phyloP scores from a whole-genome alignment of 2,329 filamentous ascomycete genomes.

The Penicillium sp. region DNA sequence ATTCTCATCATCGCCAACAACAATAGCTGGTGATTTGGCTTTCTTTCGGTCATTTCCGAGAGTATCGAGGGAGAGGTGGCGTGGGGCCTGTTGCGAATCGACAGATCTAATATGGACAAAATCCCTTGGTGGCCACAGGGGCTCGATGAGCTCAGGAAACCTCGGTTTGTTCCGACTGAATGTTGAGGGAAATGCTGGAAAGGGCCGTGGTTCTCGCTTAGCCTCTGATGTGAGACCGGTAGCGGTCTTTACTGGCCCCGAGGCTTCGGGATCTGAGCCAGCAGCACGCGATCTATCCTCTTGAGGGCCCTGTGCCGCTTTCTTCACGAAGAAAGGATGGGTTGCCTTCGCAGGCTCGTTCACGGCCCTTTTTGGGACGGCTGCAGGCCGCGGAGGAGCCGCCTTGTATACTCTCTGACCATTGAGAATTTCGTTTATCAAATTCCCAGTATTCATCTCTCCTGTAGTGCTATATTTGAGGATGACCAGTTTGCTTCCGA shows the following conservation, averaged over 20 bases:
- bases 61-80: neutral
- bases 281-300: neutral
- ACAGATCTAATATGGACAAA: constrained; percentile 50
- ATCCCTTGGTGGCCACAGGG: constrained; percentile 38
- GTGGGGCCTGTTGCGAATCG: neutral
- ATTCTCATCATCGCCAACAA: constrained; percentile 33
- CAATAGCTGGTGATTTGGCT: constrained; percentile 31
- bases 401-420: constrained; percentile 29
- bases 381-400: constrained; percentile 20
- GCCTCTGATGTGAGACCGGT: neutral
- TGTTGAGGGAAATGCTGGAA: constrained; percentile 7
- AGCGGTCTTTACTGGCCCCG: neutral
- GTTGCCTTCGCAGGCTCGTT: constrained; percentile 44
- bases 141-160: constrained; percentile 30
- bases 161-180: constrained; percentile 24
- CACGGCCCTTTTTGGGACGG: constrained; percentile 3
- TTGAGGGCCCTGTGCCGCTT: constrained; percentile 34
- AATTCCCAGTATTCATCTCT: constrained; percentile 49
- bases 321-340: constrained; percentile 67
- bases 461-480: constrained; percentile 57
- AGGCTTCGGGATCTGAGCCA: neutral
- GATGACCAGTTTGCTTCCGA: constrained; percentile 42
- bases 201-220: constrained; percentile 4
- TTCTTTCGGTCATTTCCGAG: constrained; percentile 32
- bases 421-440: constrained; percentile 60